Base-by-base conservation (phyloP, 2,329 filamentous ascomycete species). In the Ophiostoma triangulosporum region DNA sequence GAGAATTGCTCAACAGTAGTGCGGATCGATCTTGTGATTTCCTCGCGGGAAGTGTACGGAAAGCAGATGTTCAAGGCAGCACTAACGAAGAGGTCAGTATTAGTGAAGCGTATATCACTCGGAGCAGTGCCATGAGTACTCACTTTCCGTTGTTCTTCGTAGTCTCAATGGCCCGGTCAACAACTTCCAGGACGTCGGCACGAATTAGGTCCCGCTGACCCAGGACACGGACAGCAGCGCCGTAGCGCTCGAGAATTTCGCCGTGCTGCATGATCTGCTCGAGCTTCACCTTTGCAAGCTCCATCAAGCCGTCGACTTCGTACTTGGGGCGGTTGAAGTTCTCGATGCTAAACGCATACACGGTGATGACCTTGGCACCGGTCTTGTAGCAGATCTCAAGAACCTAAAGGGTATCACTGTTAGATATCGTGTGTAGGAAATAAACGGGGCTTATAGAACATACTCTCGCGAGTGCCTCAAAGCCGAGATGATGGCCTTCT, bases 301-400 rank as follows among this genome's bases (percentile, higher is more conserved):
- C 86, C 93, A 98, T 98, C 58, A 98, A 73, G 29, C 88, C 90
- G 64, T 96, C 89, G 8, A 98, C 93, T 68, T 98, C 93, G 68
- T 94, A 93, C 68, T 93, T 90, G 22, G 89, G 91, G 6, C 93
- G 83, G 67, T 97, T 95, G 73, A 95, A 98, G 72, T 98, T 98
- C 70, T 98, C 93, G 64, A 98, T 96, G 65, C 88, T 95, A 70
- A 98, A 98, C 15, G 93, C 93, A 67, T 97, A 98, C 58, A 98
- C 89, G 4, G 93, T 97, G 36, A 98, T 91, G 8, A 95, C 88
- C 67, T 93, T 91, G 58, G 98, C 91, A 53, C 93, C 93, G 56
- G 86, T 89, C 66, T 95, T 96, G 75, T 97, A 98, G 76, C 93
- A 97, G 53, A 98, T 87, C 69, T 98, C 93, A 56, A 98, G 82